A percentile compares a stretch with the other conserved stretches of the same genome.
phyloP scores from a whole-genome alignment of 1,284 basidiomycete species.

The Apiotrichum brassicae region DNA sequence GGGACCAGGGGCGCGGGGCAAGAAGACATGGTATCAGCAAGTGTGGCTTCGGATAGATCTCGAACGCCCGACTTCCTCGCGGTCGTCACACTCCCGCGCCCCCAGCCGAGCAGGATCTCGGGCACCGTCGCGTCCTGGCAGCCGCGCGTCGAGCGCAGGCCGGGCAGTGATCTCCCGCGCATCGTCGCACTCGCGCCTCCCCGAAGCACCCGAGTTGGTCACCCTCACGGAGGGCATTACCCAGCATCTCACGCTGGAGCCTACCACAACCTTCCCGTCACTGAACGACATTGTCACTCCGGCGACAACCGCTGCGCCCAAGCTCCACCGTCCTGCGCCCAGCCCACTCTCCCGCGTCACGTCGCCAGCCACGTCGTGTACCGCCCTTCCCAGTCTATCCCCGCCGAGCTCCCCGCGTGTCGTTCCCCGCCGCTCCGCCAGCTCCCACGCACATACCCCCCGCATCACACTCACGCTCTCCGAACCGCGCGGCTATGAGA shows the following conservation, averaged over 20 bases:
- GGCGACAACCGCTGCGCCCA: background rate
- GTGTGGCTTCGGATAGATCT: slow-evolving; percentile 17
- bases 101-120: background rate
- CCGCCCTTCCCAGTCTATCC: background rate
- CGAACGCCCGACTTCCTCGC: slow-evolving; percentile 1
- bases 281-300: slow-evolving; percentile 1
- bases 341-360: slow-evolving; percentile 1
- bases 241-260: background rate
- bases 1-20: slow-evolving; percentile 1
- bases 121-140: background rate
- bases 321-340: background rate
- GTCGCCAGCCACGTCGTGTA: background rate
- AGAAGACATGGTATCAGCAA: slow-evolving; percentile 16
- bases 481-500: slow-evolving; percentile 25
- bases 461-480: slow-evolving; percentile 22
- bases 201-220: background rate
- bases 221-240: background rate
- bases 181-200: background rate
- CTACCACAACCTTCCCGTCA: background rate
- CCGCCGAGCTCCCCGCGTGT: background rate
- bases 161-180: background rate
- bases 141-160: slow-evolving; percentile 1
- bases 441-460: slow-evolving; percentile 1
- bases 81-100: background rate
- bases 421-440: background rate